These are phyloP conservation scores for Rubia tinctorum DNA, from an alignment of 305 asterid genomes.

Conservation along the genomic window DNA sequence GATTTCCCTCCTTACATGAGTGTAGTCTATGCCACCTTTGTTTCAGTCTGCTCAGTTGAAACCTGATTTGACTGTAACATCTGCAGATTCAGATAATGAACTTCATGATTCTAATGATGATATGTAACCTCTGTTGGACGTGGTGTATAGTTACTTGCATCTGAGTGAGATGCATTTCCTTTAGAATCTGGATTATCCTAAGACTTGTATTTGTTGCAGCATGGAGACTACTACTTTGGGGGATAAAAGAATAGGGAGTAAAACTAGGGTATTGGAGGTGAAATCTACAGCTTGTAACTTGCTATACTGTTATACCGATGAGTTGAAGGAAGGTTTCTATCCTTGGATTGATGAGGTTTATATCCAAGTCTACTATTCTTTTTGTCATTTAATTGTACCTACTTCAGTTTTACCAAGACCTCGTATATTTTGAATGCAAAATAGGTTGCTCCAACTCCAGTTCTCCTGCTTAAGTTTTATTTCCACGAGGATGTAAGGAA, in stretches of 20 bases:
- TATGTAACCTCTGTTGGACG: conserved; percentile 39
- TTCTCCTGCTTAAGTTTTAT: conserved; percentile 70
- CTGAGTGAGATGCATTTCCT: background rate
- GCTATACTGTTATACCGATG: conserved; percentile 98
- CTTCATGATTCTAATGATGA: conserved; percentile 92
- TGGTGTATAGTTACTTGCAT: background rate
- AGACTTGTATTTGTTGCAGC: conserved; percentile 46
- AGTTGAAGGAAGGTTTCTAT: conserved; percentile 92
- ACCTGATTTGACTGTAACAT: conserved; percentile 93
- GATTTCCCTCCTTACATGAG: conserved; percentile 98
- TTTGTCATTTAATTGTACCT: conserved; percentile 4
- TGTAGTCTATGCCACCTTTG: conserved; percentile 96
- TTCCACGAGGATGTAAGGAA: conserved; percentile 6
- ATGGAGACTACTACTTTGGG: conserved; percentile 97
- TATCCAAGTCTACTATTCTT: conserved; percentile 11
- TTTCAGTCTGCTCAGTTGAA: conserved; percentile 96
- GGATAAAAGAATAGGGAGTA: conserved; percentile 92
- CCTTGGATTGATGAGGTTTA: conserved; percentile 99
- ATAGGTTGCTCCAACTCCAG: conserved; percentile 94
- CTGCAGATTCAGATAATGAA: conserved; percentile 93
- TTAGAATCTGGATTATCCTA: conserved; percentile 7
- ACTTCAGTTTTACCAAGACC: conserved; percentile 11
- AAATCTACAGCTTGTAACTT: conserved; percentile 99
- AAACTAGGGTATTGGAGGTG: conserved; percentile 94
- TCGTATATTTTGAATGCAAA: conserved; percentile 12